phyloP scores from a whole-genome alignment of 78 protist species.

The Chrysochromulina parva region DNA sequence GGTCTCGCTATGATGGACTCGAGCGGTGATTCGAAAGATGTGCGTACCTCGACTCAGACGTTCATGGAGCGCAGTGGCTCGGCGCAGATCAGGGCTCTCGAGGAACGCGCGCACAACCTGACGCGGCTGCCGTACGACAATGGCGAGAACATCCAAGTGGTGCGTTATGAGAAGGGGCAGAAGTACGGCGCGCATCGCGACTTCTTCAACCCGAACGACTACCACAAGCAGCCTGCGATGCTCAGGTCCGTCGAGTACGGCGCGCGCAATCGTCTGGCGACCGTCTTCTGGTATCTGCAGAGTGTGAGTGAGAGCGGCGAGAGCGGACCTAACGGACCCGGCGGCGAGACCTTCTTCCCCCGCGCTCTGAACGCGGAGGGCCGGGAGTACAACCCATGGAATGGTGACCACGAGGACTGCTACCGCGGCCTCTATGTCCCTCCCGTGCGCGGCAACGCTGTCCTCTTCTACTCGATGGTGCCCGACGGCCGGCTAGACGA shows the following conservation, averaged over 20 bases:
- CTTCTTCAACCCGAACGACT: conserved; percentile 15
- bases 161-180: background rate
- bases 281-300: conserved; percentile 3
- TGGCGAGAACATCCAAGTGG: conserved; percentile 31
- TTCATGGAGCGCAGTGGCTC: conserved; percentile 18
- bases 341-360: conserved; percentile 29
- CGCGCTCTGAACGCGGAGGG: conserved; percentile 13
- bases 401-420: conserved; percentile 32
- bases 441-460: conserved; percentile 18
- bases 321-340: background rate
- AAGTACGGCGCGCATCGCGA: conserved; percentile 35
- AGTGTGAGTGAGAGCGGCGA: background rate
- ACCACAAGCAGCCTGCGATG: background rate
- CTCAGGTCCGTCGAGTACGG: conserved; percentile 9
- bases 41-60: conserved; percentile 30
- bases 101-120: conserved; percentile 28
- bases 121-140: conserved; percentile 22
- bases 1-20: conserved; percentile 1
- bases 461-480: conserved; percentile 14
- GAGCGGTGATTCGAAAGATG: background rate
- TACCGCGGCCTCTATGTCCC: conserved; percentile 3
- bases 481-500: background rate
- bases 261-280: conserved; percentile 13
- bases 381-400: conserved; percentile 6
- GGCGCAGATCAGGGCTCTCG: background rate